phyloP scores from a whole-genome alignment of 495 filamentous ascomycete genomes.

The Podospora tetraspora region DNA sequence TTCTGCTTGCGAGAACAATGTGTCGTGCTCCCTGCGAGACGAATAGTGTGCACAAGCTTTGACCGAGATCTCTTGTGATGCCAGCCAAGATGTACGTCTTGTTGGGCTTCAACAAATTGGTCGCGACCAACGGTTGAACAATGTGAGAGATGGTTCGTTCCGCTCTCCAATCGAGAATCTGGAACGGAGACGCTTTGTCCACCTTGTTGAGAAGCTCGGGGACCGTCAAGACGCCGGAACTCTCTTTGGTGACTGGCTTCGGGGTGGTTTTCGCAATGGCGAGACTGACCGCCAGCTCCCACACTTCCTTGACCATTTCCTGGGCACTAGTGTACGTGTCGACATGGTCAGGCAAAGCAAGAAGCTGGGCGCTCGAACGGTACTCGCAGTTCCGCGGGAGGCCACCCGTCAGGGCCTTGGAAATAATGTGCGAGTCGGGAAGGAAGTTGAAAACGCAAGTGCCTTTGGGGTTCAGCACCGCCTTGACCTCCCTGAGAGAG shows the following conservation, averaged over 20 bases:
- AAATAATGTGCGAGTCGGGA: slow-evolving; percentile 18
- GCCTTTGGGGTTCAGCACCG: slow-evolving; percentile 20
- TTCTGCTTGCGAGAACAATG: slow-evolving; percentile 54
- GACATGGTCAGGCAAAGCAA: background rate
- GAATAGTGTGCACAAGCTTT: slow-evolving; percentile 56
- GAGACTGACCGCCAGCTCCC: slow-evolving; percentile 21
- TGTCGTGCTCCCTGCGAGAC: slow-evolving; percentile 48
- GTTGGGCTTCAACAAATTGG: slow-evolving; percentile 28
- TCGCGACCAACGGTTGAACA: slow-evolving; percentile 16
- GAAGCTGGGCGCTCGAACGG: slow-evolving; percentile 9
- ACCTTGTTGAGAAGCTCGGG: slow-evolving; percentile 20
- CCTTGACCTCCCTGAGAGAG: slow-evolving; percentile 24
- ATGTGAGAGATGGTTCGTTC: slow-evolving; percentile 22
- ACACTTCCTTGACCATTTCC: slow-evolving; percentile 9
- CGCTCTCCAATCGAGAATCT: slow-evolving; percentile 37
- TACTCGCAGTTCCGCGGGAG: slow-evolving; percentile 26
- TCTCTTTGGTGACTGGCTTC: background rate
- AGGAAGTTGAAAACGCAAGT: slow-evolving; percentile 32
- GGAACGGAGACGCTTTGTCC: slow-evolving; percentile 16
- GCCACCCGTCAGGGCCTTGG: slow-evolving; percentile 19
- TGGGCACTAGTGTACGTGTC: background rate
- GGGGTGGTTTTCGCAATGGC: slow-evolving; percentile 15
- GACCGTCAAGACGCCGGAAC: slow-evolving; percentile 15
- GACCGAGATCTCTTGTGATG: slow-evolving; percentile 52
- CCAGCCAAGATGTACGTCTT: slow-evolving; percentile 56